Conservation (phyloP, 2,329 filamentous ascomycete species). For the Chalara sp. region DNA sequence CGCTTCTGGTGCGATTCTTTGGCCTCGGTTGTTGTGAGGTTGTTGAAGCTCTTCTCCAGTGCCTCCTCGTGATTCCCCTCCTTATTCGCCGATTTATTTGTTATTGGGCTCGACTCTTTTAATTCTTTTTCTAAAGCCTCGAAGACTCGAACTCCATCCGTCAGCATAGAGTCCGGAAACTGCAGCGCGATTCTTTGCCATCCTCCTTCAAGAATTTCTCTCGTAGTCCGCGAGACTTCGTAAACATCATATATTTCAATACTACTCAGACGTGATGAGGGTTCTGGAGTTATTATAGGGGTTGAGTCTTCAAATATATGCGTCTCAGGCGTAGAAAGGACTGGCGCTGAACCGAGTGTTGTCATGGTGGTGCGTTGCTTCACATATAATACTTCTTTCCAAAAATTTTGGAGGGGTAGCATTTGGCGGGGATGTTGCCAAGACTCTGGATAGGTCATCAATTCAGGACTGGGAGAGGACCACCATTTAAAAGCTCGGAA, state of each 20-base stretch:
- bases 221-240: slow-evolving; percentile 74
- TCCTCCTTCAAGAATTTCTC: slow-evolving; percentile 63
- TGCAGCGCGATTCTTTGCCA: slow-evolving; percentile 84
- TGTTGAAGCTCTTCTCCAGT: background rate
- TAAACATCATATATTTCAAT: slow-evolving; percentile 72
- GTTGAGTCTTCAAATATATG: slow-evolving; percentile 48
- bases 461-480: too few species aligned
- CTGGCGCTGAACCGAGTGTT: slow-evolving; percentile 37
- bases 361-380: background rate
- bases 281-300: slow-evolving; percentile 1
- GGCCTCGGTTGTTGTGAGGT: background rate
- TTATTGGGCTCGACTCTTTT: background rate
- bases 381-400: too few species aligned
- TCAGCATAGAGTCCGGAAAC: slow-evolving; percentile 89
- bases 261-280: slow-evolving; percentile 32
- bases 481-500: too few species aligned
- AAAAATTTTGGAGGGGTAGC: too few species aligned
- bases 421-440: too few species aligned
- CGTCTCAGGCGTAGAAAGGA: slow-evolving; percentile 59
- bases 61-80: background rate
- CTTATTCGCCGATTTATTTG: background rate
- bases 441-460: too few species aligned
- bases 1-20: background rate
- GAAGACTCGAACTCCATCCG: slow-evolving; percentile 76
- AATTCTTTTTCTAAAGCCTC: slow-evolving; percentile 53